Evolutionary conservation across 257 asterid genomes (phyloP).

Genomic region (Solanum tarijense): DNA sequence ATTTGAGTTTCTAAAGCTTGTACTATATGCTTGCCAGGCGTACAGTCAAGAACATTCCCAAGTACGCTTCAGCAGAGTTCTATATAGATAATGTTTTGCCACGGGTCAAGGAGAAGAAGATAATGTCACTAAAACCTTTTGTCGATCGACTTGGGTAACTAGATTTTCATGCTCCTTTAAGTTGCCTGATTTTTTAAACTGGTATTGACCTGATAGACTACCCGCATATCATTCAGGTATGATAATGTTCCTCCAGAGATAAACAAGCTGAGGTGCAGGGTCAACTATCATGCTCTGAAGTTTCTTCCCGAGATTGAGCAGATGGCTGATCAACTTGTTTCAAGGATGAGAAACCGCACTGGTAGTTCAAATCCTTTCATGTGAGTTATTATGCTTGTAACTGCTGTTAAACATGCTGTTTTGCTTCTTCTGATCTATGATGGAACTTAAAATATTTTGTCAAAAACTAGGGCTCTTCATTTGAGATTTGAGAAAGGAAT

Average conservation of each 20-base stretch:
- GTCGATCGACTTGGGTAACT: slow-evolving; percentile 99
- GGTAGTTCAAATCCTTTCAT: slow-evolving; percentile 88
- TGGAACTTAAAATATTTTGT: background rate
- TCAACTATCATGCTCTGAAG: slow-evolving; percentile 92
- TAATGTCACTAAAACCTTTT: slow-evolving; percentile 96
- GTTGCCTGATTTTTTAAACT: background rate
- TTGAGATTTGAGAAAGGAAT: slow-evolving; percentile 97
- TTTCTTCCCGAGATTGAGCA: slow-evolving; percentile 94
- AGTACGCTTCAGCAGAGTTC: slow-evolving; percentile 97
- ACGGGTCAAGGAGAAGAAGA: slow-evolving; percentile 86
- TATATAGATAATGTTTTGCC: slow-evolving; percentile 96
- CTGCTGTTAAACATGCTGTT: background rate
- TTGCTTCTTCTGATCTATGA: background rate
- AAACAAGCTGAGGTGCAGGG: slow-evolving; percentile 95
- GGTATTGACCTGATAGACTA: background rate
- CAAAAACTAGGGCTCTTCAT: slow-evolving; percentile 87
- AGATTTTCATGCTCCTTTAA: slow-evolving; percentile 5
- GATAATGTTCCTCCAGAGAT: slow-evolving; percentile 96
- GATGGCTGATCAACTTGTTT: slow-evolving; percentile 88
- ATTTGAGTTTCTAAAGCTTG: slow-evolving; percentile 12
- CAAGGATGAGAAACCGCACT: slow-evolving; percentile 96
- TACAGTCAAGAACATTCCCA: slow-evolving; percentile 95
- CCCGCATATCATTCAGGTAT: slow-evolving; percentile 42
- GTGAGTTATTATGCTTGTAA: slow-evolving; percentile 29
- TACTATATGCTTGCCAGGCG: slow-evolving; percentile 44